phyloP scores from a whole-genome alignment of 768 basidiomycete genomes.

The Psilocybe sp. region DNA sequence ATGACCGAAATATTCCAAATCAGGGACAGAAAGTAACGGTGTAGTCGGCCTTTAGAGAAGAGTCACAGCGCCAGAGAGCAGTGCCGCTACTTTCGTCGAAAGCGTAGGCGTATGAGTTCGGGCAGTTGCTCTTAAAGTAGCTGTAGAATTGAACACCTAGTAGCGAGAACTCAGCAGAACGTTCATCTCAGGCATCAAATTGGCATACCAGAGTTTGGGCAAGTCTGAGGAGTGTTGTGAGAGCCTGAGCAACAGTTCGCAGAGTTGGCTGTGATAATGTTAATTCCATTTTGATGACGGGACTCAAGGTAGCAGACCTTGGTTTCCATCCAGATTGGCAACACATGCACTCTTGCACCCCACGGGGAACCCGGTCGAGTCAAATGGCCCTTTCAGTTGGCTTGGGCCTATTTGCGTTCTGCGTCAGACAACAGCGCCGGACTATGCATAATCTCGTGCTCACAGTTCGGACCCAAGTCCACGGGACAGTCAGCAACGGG shows the following conservation, averaged over 20 bases:
- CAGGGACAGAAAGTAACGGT: slow-evolving; percentile 47
- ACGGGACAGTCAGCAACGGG: slow-evolving; percentile 55
- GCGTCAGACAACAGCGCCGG: slow-evolving; percentile 1
- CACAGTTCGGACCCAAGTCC: slow-evolving; percentile 51
- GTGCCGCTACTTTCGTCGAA: slow-evolving; percentile 48
- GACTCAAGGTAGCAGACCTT: slow-evolving; percentile 21
- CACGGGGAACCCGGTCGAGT: slow-evolving; percentile 50
- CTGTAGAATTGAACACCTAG: slow-evolving; percentile 35
- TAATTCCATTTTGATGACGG: neutral
- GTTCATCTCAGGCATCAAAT: neutral
- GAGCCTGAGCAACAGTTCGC: slow-evolving; percentile 63
- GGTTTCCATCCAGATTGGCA: slow-evolving; percentile 41
- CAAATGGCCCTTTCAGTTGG: slow-evolving; percentile 49
- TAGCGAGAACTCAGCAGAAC: slow-evolving; percentile 23
- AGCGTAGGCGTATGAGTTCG: slow-evolving; percentile 50
- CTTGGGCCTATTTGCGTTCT: slow-evolving; percentile 37
- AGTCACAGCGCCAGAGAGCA: slow-evolving; percentile 51
- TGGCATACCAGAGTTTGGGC: slow-evolving; percentile 41
- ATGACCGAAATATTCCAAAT: slow-evolving; percentile 6
- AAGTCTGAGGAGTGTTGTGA: slow-evolving; percentile 47
- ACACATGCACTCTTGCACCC: slow-evolving; percentile 63
- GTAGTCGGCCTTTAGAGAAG: slow-evolving; percentile 37
- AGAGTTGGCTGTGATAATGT: slow-evolving; percentile 40
- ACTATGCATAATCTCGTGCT: neutral
- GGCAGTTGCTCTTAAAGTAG: slow-evolving; percentile 43